phyloP scores from a whole-genome alignment of 352 stramenopile genomes.

The Phytophthora brassicae region DNA sequence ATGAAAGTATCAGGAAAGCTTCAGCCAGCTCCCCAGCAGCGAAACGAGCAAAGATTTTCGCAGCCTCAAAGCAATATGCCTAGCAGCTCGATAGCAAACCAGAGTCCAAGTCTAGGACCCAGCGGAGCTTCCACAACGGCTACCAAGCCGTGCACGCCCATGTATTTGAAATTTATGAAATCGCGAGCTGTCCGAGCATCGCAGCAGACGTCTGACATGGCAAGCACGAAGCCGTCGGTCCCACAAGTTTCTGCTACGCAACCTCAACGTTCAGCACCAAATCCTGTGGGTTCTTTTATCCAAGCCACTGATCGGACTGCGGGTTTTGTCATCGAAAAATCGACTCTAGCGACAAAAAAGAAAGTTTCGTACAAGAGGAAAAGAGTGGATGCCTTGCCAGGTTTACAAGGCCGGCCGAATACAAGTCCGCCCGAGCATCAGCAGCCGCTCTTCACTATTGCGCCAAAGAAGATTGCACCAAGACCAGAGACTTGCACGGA shows the following conservation, averaged over 20 bases:
- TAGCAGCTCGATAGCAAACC: neutral
- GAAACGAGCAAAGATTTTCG: slow-evolving; percentile 10
- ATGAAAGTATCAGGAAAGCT: slow-evolving; percentile 25
- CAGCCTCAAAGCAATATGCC: slow-evolving; percentile 1
- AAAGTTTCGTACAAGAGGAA: slow-evolving; percentile 17
- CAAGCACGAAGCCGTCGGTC: neutral
- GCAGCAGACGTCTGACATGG: slow-evolving; percentile 12
- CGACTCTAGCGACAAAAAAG: neutral
- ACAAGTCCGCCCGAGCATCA: slow-evolving; percentile 1
- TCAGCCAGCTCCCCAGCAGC: slow-evolving; percentile 14
- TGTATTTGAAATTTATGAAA: slow-evolving; percentile 26
- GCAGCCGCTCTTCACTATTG: neutral
- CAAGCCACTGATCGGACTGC: neutral
- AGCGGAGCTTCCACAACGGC: neutral
- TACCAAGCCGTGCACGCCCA: slow-evolving; percentile 11
- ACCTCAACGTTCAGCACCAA: neutral
- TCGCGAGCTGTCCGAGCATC: slow-evolving; percentile 20
- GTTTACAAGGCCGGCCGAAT: neutral
- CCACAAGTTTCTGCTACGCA: neutral
- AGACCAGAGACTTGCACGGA: neutral
- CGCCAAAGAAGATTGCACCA: neutral
- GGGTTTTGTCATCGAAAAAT: neutral
- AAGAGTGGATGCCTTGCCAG: neutral
- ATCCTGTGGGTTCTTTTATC: neutral
- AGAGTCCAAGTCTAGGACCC: slow-evolving; percentile 6